Percentiles rank a stretch among this genome's conserved stretches.
These are phyloP conservation scores for Suhomyces kilbournensis DNA, from an alignment of 805 yeast genomes.

Conservation along the genomic window DNA sequence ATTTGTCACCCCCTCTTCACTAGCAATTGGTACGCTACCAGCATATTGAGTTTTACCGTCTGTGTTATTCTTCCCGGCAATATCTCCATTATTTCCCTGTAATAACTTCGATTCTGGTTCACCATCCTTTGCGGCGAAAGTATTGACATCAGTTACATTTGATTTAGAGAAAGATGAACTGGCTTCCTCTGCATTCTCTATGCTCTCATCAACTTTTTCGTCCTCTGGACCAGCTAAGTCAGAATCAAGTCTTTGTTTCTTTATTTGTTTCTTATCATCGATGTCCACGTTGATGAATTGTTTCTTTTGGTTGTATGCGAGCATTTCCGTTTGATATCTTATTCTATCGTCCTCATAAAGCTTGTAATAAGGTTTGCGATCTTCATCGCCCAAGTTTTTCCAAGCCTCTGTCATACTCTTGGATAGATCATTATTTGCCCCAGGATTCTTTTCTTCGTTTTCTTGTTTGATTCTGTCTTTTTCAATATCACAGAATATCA, in stretches of 20 bases:
- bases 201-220: conserved; percentile 5
- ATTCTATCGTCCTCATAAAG: conserved; percentile 75
- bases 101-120: not conserved
- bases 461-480: conserved; percentile 66
- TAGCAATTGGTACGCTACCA: not conserved
- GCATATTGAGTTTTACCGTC: not conserved
- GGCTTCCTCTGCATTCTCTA: not conserved
- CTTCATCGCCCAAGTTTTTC: conserved; percentile 70
- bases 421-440: conserved; percentile 59
- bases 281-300: conserved; percentile 8
- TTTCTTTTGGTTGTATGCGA: conserved; percentile 41
- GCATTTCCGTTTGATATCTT: conserved; percentile 73
- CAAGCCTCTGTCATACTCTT: conserved; percentile 81
- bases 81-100: not conserved
- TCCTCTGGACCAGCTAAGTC: conserved; percentile 6
- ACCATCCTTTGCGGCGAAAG: not conserved
- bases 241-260: conserved; percentile 8
- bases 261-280: conserved; percentile 3
- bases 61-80: not conserved
- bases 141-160: not conserved
- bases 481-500: conserved; percentile 82
- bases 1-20: not conserved
- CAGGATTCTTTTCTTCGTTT: conserved; percentile 51
- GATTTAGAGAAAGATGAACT: not conserved
- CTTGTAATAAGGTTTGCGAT: conserved; percentile 68